Conservation (phyloP, 345 rosid genomes). For the Dipteronia dyeriana region DNA sequence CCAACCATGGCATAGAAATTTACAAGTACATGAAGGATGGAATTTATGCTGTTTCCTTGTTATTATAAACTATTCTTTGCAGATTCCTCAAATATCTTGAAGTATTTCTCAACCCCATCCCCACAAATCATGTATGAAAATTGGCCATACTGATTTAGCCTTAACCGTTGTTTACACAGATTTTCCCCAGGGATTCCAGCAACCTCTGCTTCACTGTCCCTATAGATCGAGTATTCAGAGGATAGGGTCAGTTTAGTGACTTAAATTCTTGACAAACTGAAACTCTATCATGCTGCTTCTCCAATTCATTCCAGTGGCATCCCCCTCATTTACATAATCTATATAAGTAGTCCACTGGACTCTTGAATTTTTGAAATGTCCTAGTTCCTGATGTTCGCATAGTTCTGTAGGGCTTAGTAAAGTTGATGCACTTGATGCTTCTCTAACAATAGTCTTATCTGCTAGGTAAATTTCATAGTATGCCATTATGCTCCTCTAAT, state of each 20-base stretch:
- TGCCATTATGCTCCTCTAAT: too few species aligned
- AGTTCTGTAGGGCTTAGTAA: not conserved
- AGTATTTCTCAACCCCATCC: not conserved
- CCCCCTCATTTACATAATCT: not conserved
- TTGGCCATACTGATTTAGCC: not conserved
- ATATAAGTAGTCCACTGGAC: not conserved
- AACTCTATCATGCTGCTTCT: not conserved
- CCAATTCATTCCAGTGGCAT: not conserved
- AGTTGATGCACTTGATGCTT: not conserved
- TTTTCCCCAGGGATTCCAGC: not conserved
- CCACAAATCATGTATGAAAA: not conserved
- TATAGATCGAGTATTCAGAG: not conserved
- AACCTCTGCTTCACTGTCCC: not conserved
- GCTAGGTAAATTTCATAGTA: not conserved
- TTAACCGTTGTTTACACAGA: not conserved
- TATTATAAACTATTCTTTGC: too few species aligned
- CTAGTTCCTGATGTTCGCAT: not conserved
- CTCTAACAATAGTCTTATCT: not conserved
- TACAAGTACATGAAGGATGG: not conserved
- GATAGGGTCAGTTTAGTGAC: not conserved
- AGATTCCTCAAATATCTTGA: constrained; percentile 3
- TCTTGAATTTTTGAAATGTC: not conserved
- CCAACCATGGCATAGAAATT: not conserved
- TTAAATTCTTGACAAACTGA: not conserved
- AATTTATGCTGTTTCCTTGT: not conserved